Evolutionary conservation across 208 protist species (phyloP).

Genomic region (Trypanosomatidae sp.): DNA sequence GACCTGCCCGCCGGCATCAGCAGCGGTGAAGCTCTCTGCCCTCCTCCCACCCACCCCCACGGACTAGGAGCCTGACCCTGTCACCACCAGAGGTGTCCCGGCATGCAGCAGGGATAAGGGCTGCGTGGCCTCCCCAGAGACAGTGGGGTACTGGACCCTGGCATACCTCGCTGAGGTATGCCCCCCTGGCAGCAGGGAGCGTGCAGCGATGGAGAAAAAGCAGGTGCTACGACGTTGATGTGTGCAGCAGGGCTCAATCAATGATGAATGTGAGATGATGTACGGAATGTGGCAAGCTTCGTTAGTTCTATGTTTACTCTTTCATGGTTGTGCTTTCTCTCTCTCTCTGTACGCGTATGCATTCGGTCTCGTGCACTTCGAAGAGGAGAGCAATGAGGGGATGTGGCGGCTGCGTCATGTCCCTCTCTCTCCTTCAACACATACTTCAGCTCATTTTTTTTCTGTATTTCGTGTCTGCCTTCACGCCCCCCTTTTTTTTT

Average conservation of each 20-base stretch:
- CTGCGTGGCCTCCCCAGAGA: too few species aligned
- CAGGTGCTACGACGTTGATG: not conserved
- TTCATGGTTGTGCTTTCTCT: not conserved
- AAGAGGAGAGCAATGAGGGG: not conserved
- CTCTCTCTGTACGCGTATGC: not conserved
- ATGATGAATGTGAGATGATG: not conserved
- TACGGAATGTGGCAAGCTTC: not conserved
- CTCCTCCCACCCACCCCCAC: not conserved
- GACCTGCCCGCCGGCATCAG: not conserved
- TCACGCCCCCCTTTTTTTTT: slow-evolving; percentile 1
- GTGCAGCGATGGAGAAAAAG: not conserved
- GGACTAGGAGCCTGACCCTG: not conserved
- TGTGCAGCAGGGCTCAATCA: not conserved
- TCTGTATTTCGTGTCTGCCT: not conserved
- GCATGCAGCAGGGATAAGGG: not conserved
- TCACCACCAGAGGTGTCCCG: not conserved
- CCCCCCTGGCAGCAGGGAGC: not conserved
- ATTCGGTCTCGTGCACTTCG: not conserved
- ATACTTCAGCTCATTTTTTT: not conserved
- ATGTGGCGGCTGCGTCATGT: not conserved
- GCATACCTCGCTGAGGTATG: not conserved
- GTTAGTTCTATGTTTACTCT: not conserved
- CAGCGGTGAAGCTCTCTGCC: not conserved
- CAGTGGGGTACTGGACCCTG: too few species aligned
- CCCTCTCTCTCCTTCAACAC: not conserved